phyloP scores from a whole-genome alignment of 805 yeast genomes.

The Starmerella floricola region DNA sequence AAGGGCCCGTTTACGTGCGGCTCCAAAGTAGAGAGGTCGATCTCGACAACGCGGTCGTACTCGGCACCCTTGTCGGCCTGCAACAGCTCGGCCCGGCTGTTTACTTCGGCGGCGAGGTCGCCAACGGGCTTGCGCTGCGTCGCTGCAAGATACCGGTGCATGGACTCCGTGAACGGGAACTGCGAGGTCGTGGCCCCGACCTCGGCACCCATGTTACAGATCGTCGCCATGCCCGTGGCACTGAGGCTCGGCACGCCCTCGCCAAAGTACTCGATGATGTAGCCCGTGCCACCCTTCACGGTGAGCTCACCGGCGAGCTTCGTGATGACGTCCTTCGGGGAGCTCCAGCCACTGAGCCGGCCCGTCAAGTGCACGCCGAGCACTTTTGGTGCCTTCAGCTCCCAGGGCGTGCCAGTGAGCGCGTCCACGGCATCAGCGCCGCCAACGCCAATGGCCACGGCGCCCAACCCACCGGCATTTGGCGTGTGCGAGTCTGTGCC shows the following conservation, averaged over 20 bases:
- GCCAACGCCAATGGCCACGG: slow-evolving; percentile 98
- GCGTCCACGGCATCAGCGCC: slow-evolving; percentile 99
- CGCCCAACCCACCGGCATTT: slow-evolving; percentile 98
- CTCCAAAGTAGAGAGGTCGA: slow-evolving; percentile 73
- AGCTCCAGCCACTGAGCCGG: slow-evolving; percentile 77
- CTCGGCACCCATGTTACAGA: slow-evolving; percentile 99
- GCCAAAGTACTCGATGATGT: slow-evolving; percentile 92
- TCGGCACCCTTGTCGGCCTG: slow-evolving; percentile 78
- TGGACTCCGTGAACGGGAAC: slow-evolving; percentile 85
- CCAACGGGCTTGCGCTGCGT: slow-evolving; percentile 80
- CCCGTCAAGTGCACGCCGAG: slow-evolving; percentile 93
- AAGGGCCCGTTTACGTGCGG: slow-evolving; percentile 97
- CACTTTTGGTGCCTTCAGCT: slow-evolving; percentile 90
- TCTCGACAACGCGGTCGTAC: slow-evolving; percentile 86
- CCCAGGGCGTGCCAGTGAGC: slow-evolving; percentile 96
- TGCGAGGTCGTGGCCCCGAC: slow-evolving; percentile 97
- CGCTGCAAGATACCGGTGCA: slow-evolving; percentile 64
- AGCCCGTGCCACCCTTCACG: slow-evolving; percentile 97
- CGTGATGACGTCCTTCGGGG: slow-evolving; percentile 95
- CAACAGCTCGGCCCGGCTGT: slow-evolving; percentile 46
- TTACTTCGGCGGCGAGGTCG: slow-evolving; percentile 56
- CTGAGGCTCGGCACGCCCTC: slow-evolving; percentile 80
- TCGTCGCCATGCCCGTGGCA: slow-evolving; percentile 99
- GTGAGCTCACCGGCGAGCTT: slow-evolving; percentile 84
- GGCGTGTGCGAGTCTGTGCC: slow-evolving; percentile 99